Evolutionary conservation across 768 basidiomycete species (phyloP).

Genomic region (Gloeopeniophorella convolvens): DNA sequence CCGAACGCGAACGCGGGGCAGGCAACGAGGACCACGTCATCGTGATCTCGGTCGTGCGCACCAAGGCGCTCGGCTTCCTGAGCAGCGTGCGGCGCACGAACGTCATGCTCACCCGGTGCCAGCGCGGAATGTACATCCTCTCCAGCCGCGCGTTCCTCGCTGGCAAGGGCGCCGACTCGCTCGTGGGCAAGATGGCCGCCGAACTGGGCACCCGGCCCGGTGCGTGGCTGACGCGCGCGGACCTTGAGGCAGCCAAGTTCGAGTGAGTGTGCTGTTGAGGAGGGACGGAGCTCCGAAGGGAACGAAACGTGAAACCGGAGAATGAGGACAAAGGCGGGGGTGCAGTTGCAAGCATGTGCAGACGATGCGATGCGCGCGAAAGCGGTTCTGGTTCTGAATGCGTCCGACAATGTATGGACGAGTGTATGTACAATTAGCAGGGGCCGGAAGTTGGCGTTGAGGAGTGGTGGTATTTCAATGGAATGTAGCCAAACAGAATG

Average conservation of each 20-base stretch:
- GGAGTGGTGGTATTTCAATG: too few species aligned
- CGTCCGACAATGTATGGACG: too few species aligned
- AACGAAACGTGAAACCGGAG: background rate
- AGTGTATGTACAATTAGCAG: too few species aligned
- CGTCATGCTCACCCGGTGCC: constrained; percentile 84
- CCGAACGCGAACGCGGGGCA: constrained; percentile 41
- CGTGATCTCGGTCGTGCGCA: constrained; percentile 64
- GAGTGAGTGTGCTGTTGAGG: constrained; percentile 4
- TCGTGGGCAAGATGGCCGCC: constrained; percentile 36
- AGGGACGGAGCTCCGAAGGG: background rate
- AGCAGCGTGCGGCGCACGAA: constrained; percentile 61
- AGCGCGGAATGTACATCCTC: constrained; percentile 70
- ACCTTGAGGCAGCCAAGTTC: constrained; percentile 33
- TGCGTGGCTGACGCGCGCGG: constrained; percentile 33
- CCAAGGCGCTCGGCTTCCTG: constrained; percentile 62
- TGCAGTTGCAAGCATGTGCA: too few species aligned
- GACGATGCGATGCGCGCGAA: too few species aligned
- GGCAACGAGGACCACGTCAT: constrained; percentile 82
- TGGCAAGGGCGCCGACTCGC: constrained; percentile 41
- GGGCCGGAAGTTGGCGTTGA: too few species aligned
- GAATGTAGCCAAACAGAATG: too few species aligned
- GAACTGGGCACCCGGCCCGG: constrained; percentile 26
- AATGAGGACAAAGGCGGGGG: too few species aligned
- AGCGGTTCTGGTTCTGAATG: too few species aligned
- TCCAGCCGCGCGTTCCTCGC: constrained; percentile 54